phyloP scores from a whole-genome alignment of 1,284 basidiomycete species.

The Trametes pubescens region DNA sequence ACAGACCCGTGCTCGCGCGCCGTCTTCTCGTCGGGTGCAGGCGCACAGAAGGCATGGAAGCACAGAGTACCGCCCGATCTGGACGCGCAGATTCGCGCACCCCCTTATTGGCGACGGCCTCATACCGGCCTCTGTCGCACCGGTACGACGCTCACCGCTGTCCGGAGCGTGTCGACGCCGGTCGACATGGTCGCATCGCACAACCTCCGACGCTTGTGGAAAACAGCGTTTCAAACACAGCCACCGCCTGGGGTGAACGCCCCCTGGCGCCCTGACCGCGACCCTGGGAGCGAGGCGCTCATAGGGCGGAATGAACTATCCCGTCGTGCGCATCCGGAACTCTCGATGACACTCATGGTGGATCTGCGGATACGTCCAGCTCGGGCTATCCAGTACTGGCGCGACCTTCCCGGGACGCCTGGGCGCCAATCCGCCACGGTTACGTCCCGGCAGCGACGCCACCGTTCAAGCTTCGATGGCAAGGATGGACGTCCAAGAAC shows the following conservation, averaged over 20 bases:
- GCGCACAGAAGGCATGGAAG: slow-evolving; percentile 10
- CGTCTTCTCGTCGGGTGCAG: slow-evolving; percentile 11
- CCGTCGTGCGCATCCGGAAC: background rate
- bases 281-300: background rate
- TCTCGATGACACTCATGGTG: background rate
- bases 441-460: background rate
- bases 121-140: background rate
- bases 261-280: background rate
- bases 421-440: background rate
- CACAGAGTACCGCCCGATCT: slow-evolving; percentile 5
- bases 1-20: background rate
- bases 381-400: background rate
- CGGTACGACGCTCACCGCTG: background rate
- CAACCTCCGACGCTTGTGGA: background rate
- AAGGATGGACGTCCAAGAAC: background rate
- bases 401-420: background rate
- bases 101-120: background rate
- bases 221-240: slow-evolving; percentile 1
- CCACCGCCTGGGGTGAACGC: background rate
- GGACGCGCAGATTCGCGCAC: slow-evolving; percentile 4
- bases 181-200: background rate
- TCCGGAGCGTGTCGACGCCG: slow-evolving; percentile 6
- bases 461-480: background rate
- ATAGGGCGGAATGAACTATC: background rate
- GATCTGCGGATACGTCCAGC: background rate